These are phyloP conservation scores for Eucalyptus shirleyi DNA, from an alignment of 345 rosid genomes.

Conservation along the genomic window DNA sequence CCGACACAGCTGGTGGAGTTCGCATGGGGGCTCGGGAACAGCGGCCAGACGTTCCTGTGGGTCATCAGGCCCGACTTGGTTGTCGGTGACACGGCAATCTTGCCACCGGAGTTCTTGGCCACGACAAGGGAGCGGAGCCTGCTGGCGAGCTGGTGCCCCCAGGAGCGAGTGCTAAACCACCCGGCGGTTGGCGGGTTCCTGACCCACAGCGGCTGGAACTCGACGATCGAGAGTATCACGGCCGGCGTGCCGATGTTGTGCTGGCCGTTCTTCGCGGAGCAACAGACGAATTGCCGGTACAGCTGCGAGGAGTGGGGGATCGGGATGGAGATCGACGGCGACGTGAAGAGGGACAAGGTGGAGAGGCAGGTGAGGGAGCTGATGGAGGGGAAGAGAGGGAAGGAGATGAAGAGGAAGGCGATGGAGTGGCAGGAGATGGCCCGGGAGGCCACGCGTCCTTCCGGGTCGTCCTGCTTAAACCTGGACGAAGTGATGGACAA, in stretches of 20 bases:
- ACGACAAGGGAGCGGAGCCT: constrained; percentile 25
- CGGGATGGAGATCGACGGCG: constrained; percentile 43
- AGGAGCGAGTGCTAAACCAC: constrained; percentile 36
- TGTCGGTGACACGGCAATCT: constrained; percentile 17
- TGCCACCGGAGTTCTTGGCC: constrained; percentile 18
- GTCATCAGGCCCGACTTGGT: constrained; percentile 46
- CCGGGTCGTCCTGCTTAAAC: constrained; percentile 22
- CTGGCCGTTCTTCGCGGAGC: constrained; percentile 65
- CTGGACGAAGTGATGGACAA: constrained; percentile 12
- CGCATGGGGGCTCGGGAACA: constrained; percentile 61
- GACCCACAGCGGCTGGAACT: constrained; percentile 63
- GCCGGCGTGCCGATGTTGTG: constrained; percentile 39
- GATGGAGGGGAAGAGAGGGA: constrained; percentile 37
- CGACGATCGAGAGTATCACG: constrained; percentile 33
- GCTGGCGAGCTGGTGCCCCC: constrained; percentile 44
- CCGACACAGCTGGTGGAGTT: constrained; percentile 31
- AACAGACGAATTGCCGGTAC: constrained; percentile 41
- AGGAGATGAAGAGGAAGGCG: constrained; percentile 36
- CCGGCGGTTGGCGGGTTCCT: constrained; percentile 40
- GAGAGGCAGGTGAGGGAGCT: constrained; percentile 35
- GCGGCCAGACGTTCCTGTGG: constrained; percentile 41
- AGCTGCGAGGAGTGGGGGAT: constrained; percentile 38
- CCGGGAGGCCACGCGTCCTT: background rate
- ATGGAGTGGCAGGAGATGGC: constrained; percentile 31
- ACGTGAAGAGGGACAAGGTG: constrained; percentile 39